Conservation (phyloP, 179 eudicot species). For the Carnegiea gigantea region DNA sequence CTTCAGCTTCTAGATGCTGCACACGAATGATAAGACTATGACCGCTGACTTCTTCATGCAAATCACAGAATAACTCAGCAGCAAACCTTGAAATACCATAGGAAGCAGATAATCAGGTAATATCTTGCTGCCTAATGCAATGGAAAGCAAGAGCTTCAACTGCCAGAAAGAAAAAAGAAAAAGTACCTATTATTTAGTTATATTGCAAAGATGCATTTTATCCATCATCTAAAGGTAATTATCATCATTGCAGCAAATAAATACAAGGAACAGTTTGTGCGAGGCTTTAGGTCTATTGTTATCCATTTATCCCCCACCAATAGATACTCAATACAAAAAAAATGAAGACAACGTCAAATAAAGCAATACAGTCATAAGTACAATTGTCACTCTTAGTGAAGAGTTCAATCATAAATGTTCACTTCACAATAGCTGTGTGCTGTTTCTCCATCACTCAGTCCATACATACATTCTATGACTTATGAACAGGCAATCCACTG, state of each 20-base stretch:
- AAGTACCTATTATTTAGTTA: neutral
- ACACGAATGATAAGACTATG: slow-evolving; percentile 76
- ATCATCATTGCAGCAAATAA: neutral
- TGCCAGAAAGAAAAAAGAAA: neutral
- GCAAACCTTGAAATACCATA: slow-evolving; percentile 65
- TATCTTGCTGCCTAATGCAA: neutral
- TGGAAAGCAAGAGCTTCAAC: slow-evolving; percentile 7
- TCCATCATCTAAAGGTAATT: neutral
- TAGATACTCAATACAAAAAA: neutral
- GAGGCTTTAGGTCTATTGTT: neutral
- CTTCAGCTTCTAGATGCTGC: slow-evolving; percentile 84
- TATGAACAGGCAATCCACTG: neutral
- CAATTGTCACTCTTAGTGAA: neutral
- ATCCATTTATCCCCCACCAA: neutral
- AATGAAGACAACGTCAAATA: neutral
- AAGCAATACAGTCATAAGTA: neutral
- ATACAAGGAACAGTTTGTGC: neutral
- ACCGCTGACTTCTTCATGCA: slow-evolving; percentile 95
- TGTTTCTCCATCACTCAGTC: neutral
- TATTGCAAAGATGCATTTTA: neutral
- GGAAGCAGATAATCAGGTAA: slow-evolving; percentile 16
- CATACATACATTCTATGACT: neutral
- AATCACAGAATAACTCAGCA: slow-evolving; percentile 88
- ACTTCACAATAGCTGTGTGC: neutral
- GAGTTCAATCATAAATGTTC: neutral